These are phyloP conservation scores for Xylariaceae sp. DNA, from an alignment of 2,329 filamentous ascomycete genomes.

Conservation along the genomic window DNA sequence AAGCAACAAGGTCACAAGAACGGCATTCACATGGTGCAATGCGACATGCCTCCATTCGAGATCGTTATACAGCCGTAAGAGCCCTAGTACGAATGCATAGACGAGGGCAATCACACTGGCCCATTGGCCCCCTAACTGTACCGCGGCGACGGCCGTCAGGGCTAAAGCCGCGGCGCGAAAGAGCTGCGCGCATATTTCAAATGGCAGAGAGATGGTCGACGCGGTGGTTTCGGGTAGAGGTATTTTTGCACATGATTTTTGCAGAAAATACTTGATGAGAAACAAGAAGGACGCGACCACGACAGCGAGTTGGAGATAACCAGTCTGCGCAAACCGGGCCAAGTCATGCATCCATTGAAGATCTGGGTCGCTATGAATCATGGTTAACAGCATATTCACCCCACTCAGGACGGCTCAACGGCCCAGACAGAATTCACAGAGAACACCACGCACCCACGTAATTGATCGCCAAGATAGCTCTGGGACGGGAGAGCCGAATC, in stretches of 20 bases:
- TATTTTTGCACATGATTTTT: constrained; percentile 29
- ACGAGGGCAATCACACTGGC: constrained; percentile 35
- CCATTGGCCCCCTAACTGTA: constrained; percentile 33
- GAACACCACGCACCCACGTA: constrained; percentile 10
- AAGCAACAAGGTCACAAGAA: constrained; percentile 35
- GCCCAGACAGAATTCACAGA: not conserved
- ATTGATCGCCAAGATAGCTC: constrained; percentile 18
- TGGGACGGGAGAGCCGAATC: constrained; percentile 33
- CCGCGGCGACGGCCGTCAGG: constrained; percentile 36
- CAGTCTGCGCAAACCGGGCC: constrained; percentile 38
- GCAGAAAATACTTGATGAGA: constrained; percentile 33
- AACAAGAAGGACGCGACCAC: constrained; percentile 36
- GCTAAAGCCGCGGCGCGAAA: constrained; percentile 37
- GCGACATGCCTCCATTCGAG: constrained; percentile 42
- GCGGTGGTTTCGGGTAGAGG: constrained; percentile 32
- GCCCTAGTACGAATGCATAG: constrained; percentile 42
- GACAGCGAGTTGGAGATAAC: constrained; percentile 37
- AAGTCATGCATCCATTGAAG: constrained; percentile 37
- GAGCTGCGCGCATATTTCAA: constrained; percentile 41
- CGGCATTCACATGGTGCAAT: constrained; percentile 46
- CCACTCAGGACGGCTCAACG: not conserved
- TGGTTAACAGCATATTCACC: not conserved
- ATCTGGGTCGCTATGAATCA: constrained; percentile 3
- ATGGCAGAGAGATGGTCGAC: constrained; percentile 38
- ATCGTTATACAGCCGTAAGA: constrained; percentile 39